Percentiles rank a stretch among this genome's conserved stretches.
phyloP scores from a whole-genome alignment of 768 basidiomycete genomes.

The Pleurotus djamor region DNA sequence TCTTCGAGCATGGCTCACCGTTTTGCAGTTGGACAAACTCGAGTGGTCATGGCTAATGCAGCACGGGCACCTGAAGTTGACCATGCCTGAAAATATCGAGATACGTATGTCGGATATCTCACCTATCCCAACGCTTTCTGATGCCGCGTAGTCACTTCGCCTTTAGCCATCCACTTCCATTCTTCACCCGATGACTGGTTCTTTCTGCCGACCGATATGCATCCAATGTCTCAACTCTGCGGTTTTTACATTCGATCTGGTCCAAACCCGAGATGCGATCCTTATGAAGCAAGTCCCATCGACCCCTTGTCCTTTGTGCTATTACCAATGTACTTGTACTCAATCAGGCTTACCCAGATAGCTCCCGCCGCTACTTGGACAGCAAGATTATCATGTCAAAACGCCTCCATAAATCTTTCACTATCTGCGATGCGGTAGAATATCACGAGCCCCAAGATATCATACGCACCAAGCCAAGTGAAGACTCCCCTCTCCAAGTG shows the following conservation, averaged over 20 bases:
- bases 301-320: neutral
- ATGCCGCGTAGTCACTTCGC: neutral
- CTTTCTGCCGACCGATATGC: neutral
- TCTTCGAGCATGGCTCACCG: too few species aligned
- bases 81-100: constrained; percentile 22
- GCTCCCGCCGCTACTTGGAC: neutral
- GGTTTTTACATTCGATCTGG: neutral
- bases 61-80: constrained; percentile 26
- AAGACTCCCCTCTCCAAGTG: neutral
- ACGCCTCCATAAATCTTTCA: too few species aligned
- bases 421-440: too few species aligned
- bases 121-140: neutral
- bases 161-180: neutral
- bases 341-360: too few species aligned
- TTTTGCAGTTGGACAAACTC: too few species aligned
- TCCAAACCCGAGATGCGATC: neutral
- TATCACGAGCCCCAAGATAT: too few species aligned
- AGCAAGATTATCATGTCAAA: too few species aligned
- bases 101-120: neutral
- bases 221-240: neutral
- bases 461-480: too few species aligned
- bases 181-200: neutral
- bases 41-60: constrained; percentile 14
- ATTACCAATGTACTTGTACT: neutral
- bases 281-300: neutral